Evolutionary conservation across 208 protist species (phyloP).

Genomic region (Trichomonas gallinae): DNA sequence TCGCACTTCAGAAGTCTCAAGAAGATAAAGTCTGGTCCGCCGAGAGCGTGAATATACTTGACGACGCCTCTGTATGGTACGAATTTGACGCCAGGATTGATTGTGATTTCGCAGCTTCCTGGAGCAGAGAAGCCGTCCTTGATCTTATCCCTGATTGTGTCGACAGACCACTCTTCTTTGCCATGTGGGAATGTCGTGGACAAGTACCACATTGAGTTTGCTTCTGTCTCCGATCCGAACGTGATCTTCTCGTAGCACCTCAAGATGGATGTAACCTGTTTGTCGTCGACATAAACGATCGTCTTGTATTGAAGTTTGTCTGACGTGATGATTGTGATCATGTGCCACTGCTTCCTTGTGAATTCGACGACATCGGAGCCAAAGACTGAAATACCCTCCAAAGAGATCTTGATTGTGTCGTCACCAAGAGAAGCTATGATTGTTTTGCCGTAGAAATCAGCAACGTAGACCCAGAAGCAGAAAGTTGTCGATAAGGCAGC

Average conservation of each 20-base stretch:
- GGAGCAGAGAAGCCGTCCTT: not conserved
- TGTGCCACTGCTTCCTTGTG: not conserved
- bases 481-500: not conserved
- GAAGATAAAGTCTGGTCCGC: not conserved
- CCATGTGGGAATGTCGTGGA: not conserved
- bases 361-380: not conserved
- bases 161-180: not conserved
- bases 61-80: not conserved
- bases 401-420: not conserved
- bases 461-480: not conserved
- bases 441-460: not conserved
- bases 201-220: not conserved
- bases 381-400: not conserved
- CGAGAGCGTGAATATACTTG: not conserved
- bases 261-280: not conserved
- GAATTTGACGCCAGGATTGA: not conserved
- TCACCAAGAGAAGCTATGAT: not conserved
- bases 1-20: not conserved
- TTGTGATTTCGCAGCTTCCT: not conserved
- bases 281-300: not conserved
- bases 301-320: not conserved
- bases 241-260: not conserved
- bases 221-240: not conserved
- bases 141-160: not conserved
- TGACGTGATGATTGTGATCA: not conserved